A percentile compares a stretch with the other conserved stretches of the same genome.
Evolutionary conservation across 2,329 filamentous ascomycete genomes (phyloP).

Genomic region (Dactylellina parvicollis): DNA sequence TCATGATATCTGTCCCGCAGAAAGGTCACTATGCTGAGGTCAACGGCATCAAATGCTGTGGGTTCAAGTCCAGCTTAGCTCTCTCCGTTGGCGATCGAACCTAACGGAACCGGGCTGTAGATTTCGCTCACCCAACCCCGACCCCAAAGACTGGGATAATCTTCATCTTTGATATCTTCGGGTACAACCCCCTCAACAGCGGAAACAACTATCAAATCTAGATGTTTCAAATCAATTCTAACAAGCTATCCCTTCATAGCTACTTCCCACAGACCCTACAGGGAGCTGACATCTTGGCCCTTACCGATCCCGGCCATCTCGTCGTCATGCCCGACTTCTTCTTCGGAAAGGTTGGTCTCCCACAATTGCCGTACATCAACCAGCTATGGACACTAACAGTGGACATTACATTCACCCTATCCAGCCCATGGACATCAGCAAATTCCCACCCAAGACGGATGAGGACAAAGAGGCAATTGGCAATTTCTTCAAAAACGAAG

Average conservation of each 20-base stretch:
- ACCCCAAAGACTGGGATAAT: slow-evolving; percentile 36
- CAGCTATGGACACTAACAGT: background rate
- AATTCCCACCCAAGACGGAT: slow-evolving; percentile 20
- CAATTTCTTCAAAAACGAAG: slow-evolving; percentile 29
- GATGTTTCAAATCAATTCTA: background rate
- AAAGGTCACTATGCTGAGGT: slow-evolving; percentile 44
- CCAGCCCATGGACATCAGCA: slow-evolving; percentile 27
- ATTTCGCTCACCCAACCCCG: slow-evolving; percentile 39
- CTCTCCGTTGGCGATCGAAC: no score
- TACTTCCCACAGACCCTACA: slow-evolving; percentile 45
- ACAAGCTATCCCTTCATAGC: background rate
- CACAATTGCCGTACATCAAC: background rate
- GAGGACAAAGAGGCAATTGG: slow-evolving; percentile 20
- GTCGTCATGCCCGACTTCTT: slow-evolving; percentile 96
- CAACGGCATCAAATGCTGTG: slow-evolving; percentile 42
- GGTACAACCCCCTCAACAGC: slow-evolving; percentile 4
- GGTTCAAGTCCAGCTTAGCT: background rate
- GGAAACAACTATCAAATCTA: background rate
- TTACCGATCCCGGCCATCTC: slow-evolving; percentile 44
- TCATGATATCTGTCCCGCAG: slow-evolving; percentile 12
- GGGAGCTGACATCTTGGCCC: slow-evolving; percentile 43
- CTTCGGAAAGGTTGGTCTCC: slow-evolving; percentile 68
- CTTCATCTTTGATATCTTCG: slow-evolving; percentile 49
- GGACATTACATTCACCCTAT: background rate
- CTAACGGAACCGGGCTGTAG: background rate